Evolutionary conservation across 2,329 filamentous ascomycete genomes (phyloP), one percentile per base, ranked within the genome.

Genomic region (Ophiostoma pallidulum): DNA sequence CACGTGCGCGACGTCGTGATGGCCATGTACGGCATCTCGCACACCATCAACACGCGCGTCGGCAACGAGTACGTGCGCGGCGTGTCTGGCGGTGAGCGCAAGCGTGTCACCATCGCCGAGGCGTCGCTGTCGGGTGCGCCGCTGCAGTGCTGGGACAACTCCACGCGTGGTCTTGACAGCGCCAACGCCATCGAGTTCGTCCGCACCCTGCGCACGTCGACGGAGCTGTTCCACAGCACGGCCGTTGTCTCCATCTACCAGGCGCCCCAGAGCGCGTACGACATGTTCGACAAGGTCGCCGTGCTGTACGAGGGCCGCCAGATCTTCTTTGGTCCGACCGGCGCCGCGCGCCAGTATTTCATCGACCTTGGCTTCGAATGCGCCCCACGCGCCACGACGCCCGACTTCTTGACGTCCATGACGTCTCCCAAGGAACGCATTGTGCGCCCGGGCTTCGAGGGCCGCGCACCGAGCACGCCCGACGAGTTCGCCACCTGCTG

Each of bases 121-220:
- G 76, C 76, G 9, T 69, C 74, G 12, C 65, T 80, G n/a, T 77
- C 75, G 13, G 71, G 71, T 29, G 73, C 76, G 2, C 75, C 76
- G 9, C 64, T 80, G n/a, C 77, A 80, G 59, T 79, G 76, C 67
- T 80, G 77, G 77, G 77, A 87, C 59, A 87, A 87, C 68, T 81
- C 76, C 35, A 87, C 84, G 22, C 73, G 84, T 65, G 83, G 83
- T 64, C 70, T 87, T 28, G 84, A 88, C 64, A 82, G 76, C 28
- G 83, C 82, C 64, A 87, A 86, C 62, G 83, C 84, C 45, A 74
- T 87, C 51, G 82, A 86, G 62, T 87, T 87, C 61, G 81, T 77
- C 64, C 82, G 78, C 65, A 86, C 81, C 1, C 68, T 88, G 8
- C 76, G 80, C 32, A 69, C 82, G 43, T 75, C 81, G 60, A 79